Evolutionary conservation across 352 stramenopile species (phyloP), one percentile per base, ranked within the genome.

Genomic region (Globisporangium viniferum): DNA sequence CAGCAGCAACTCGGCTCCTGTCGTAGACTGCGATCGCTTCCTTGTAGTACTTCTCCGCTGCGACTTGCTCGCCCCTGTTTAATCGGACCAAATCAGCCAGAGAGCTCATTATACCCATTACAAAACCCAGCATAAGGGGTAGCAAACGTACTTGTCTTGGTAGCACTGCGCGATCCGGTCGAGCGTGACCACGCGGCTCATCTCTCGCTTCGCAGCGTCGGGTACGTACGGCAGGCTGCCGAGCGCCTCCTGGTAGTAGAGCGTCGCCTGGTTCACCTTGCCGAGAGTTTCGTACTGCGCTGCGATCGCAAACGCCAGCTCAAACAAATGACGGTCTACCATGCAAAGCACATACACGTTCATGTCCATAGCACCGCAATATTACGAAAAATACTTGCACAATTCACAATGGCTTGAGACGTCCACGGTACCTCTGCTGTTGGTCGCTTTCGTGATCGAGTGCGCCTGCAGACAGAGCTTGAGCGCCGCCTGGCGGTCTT

Each of bases 121-220:
- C 8, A 49, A 53, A 35, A 31, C 24, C 24, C 24, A 24, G 24
- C 24, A 24, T 24, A 15, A 24, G 39, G 20, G 18, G 9, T 2
- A 49, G 10, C 8, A 27, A 22, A 39, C 33, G 63, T 70, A 86
- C 78, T 73, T 57, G 71, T 94, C 81, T 57, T 93, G 79, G 66
- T 91, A 93, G 57, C 79, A 91, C 74, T 93, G 83, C 0, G 86
- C 86, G 60, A 94, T 86, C 24, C 86, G 81, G 63, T 94, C 86
- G 18, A 93, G 73, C 48, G 85, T 88, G 60, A 94, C 82, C n/a
- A 94, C 56, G 33, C 75, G 82, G 14, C 76, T 78, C 54, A 79
- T 64, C 22, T 81, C 73, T 7, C 79, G 70, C 59, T 80, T 78
- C 20, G 55, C 65, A 1, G 66, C 60, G 12, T 77, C 61, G 5